A percentile compares a stretch with the other conserved stretches of the same genome.
Conservation (phyloP, 768 basidiomycete species). For the Royoungia palumana region DNA sequence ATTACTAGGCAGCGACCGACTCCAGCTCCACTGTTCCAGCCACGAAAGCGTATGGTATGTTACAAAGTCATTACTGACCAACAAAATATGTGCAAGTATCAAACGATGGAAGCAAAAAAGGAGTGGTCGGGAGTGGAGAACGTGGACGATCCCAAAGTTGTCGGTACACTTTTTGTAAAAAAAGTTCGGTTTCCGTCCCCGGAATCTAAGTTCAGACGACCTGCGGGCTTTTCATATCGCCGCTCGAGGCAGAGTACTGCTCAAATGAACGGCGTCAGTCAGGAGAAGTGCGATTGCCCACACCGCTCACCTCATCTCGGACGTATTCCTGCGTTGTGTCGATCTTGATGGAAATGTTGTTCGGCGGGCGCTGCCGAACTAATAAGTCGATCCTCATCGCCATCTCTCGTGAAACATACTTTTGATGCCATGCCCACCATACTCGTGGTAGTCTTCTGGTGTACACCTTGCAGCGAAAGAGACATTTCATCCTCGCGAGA, state of each 20-base stretch:
- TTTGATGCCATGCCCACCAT: constrained; percentile 8
- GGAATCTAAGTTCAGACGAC: constrained; percentile 13
- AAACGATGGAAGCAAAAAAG: constrained; percentile 4
- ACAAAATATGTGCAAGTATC: neutral
- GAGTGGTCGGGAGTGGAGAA: constrained; percentile 1
- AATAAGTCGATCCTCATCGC: neutral
- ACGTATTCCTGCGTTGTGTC: constrained; percentile 49
- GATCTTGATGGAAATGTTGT: constrained; percentile 51
- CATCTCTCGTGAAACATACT: neutral
- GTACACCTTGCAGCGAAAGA: constrained; percentile 28
- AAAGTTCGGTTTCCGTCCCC: neutral
- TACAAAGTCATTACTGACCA: constrained; percentile 14
- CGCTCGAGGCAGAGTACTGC: constrained; percentile 21
- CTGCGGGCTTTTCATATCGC: constrained; percentile 19
- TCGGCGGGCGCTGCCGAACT: constrained; percentile 27
- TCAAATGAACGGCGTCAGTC: neutral
- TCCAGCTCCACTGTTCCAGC: constrained; percentile 18
- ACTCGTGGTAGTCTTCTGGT: constrained; percentile 21
- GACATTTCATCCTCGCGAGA: constrained; percentile 29
- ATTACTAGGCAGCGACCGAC: constrained; percentile 6
- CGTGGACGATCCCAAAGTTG: neutral
- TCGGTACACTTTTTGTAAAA: constrained; percentile 2
- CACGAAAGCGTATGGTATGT: constrained; percentile 13
- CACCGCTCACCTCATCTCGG: constrained; percentile 37
- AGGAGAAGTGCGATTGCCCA: neutral